Evolutionary conservation across 1,284 basidiomycete species (phyloP), one percentile per base, ranked within the genome.

Genomic region (Trichosporon sp.): DNA sequence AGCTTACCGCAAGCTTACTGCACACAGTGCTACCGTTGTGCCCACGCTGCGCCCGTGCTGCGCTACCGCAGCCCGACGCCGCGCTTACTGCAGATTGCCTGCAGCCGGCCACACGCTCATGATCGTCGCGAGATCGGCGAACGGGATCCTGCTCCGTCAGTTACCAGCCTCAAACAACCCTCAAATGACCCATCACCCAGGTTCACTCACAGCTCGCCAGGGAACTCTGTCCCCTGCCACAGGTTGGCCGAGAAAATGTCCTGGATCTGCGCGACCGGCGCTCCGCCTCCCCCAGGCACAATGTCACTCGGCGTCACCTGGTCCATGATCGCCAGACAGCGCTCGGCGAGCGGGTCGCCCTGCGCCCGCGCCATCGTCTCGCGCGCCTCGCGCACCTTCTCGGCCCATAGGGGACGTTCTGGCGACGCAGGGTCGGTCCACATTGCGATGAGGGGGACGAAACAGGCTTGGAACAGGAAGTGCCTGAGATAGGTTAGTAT

Each of bases 381-480:
- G 54, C 61, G 58, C 13, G 70, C 65, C 11, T 61, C n/a, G 11
- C 49, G 46, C 31, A 71, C 61, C 13, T 63, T 60, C 13, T 66
- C 63, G 3, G 25, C 21, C 70, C 70, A 71, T 2, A 31, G 8
- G 14, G 36, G 14, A 7, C 54, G 34, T 19, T 58, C 59, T 0
- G 60, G 52, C 14, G 69, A 70, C 2, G 14, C 33, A 1, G 44
- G 59, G 34, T 71, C 69, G 4, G 70, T 67, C 58, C 64, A 64
- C 40, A 71, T 62, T 1, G 70, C 69, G 56, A 71, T 68, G 27
- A 71, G 65, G 1, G 69, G 69, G 7, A 71, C 69, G 27, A 70
- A 71, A 6, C 60, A 49, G 3, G 70, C 69, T 33, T 71, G 70
- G 67, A 71, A 70, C 25, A 71, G 65, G 58, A 71, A 71, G 56